Evolutionary conservation across 305 asterid species (phyloP).

Genomic region (Fraxinus velutina): DNA sequence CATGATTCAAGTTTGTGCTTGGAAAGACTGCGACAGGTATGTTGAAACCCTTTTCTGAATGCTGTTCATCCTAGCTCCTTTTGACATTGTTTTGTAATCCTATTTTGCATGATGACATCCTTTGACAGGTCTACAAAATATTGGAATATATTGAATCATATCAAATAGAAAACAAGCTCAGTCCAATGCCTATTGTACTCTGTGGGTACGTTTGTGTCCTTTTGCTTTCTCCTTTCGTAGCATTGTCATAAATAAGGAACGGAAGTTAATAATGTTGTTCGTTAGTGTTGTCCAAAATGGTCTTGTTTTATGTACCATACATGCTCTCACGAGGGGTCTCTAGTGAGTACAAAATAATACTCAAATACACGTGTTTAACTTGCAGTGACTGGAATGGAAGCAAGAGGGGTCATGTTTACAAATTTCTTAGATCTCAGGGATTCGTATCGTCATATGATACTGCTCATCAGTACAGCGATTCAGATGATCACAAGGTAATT

Average conservation of each 20-base stretch:
- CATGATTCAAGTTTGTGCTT: conserved; percentile 67
- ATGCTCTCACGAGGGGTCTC: not conserved
- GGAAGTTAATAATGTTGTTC: conserved; percentile 15
- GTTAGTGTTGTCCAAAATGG: conserved; percentile 45
- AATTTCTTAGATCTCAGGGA: conserved; percentile 91
- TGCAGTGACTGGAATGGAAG: conserved; percentile 93
- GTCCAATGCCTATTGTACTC: conserved; percentile 85
- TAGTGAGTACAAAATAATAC: not conserved
- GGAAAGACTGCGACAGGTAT: conserved; percentile 93
- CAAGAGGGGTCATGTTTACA: conserved; percentile 85
- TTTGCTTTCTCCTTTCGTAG: not conserved
- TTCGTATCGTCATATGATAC: conserved; percentile 93
- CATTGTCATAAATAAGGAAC: not conserved
- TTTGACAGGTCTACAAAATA: conserved; percentile 75
- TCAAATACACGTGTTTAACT: conserved; percentile 12
- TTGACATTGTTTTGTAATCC: not conserved
- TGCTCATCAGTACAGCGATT: conserved; percentile 92
- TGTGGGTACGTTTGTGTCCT: conserved; percentile 58
- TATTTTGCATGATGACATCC: conserved; percentile 2
- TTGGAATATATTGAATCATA: conserved; percentile 77
- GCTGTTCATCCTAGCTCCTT: not conserved
- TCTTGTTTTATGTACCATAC: not conserved
- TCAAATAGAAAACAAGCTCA: conserved; percentile 80
- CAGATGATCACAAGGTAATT: conserved; percentile 87
- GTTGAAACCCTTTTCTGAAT: conserved; percentile 5